phyloP scores from a whole-genome alignment of 1,284 basidiomycete genomes.

The Ganoderma sinense region DNA sequence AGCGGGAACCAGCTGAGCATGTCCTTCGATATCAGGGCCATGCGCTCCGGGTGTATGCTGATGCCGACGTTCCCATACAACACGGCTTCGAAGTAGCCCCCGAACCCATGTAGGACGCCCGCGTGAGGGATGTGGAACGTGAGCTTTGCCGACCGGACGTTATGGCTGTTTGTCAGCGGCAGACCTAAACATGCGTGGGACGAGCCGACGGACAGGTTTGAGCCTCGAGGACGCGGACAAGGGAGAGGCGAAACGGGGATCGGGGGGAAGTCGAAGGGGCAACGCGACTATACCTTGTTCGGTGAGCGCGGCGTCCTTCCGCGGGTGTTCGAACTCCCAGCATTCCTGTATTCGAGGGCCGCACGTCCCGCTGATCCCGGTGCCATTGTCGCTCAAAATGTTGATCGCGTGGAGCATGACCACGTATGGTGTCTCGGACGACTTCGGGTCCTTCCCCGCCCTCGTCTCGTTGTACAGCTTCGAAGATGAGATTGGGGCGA shows the following conservation, averaged over 20 bases:
- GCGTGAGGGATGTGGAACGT: slow-evolving; percentile 96
- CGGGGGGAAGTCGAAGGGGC: slow-evolving; percentile 1
- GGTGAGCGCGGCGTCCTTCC: slow-evolving; percentile 80
- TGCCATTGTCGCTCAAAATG: slow-evolving; percentile 79
- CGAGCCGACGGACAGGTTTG: slow-evolving; percentile 9
- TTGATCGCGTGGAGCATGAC: slow-evolving; percentile 97
- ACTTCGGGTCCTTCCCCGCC: slow-evolving; percentile 67
- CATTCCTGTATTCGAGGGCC: slow-evolving; percentile 91
- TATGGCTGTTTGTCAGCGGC: slow-evolving; percentile 89
- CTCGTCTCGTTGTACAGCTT: slow-evolving; percentile 89
- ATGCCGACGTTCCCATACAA: slow-evolving; percentile 90
- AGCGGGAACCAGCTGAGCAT: slow-evolving; percentile 99
- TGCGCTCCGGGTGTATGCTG: slow-evolving; percentile 93
- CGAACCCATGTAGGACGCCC: slow-evolving; percentile 95
- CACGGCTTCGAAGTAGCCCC: slow-evolving; percentile 97
- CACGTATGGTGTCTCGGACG: slow-evolving; percentile 94
- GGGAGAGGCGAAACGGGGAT: background rate
- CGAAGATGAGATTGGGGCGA: slow-evolving; percentile 93
- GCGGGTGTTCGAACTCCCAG: slow-evolving; percentile 97
- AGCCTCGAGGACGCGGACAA: slow-evolving; percentile 8
- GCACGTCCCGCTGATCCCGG: slow-evolving; percentile 68
- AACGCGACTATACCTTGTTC: slow-evolving; percentile 57
- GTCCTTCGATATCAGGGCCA: slow-evolving; percentile 85
- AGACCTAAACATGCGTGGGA: slow-evolving; percentile 57
- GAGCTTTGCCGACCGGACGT: slow-evolving; percentile 80